Conservation (phyloP, 2,329 filamentous ascomycete genomes). For the Emmonsiellopsis sp. region DNA sequence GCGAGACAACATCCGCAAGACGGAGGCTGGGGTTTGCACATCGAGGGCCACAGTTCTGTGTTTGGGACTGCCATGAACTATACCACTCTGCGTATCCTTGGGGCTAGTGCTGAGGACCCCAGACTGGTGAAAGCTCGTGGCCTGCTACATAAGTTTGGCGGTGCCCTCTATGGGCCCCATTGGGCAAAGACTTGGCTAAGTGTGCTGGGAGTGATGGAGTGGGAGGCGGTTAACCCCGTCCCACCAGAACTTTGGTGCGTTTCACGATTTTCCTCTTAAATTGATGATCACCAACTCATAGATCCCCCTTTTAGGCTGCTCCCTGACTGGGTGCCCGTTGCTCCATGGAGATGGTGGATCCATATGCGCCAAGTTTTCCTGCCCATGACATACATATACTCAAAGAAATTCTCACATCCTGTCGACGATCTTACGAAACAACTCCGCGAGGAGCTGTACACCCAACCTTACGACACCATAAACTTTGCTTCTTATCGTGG, state of each 20-base stretch:
- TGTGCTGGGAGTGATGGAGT: conserved; percentile 70
- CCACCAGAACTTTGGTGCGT: conserved; percentile 78
- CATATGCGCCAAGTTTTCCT: conserved; percentile 96
- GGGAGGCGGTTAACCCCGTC: conserved; percentile 90
- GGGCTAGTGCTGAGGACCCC: conserved; percentile 73
- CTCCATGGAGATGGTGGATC: conserved; percentile 95
- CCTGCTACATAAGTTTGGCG: conserved; percentile 75
- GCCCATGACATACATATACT: conserved; percentile 85
- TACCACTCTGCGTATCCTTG: conserved; percentile 66
- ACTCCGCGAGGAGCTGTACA: conserved; percentile 73
- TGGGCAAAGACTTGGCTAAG: conserved; percentile 98
- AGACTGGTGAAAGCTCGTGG: conserved; percentile 77
- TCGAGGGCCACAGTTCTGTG: conserved; percentile 84
- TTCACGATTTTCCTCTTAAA: neutral
- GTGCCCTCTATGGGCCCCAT: conserved; percentile 74
- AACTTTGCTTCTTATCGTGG: conserved; percentile 72
- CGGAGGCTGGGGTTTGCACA: conserved; percentile 95
- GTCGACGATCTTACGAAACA: conserved; percentile 64
- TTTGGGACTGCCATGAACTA: conserved; percentile 92
- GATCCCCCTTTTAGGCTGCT: conserved; percentile 46
- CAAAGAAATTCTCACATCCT: conserved; percentile 69
- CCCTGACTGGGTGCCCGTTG: conserved; percentile 81
- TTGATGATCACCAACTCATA: neutral
- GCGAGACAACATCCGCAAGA: conserved; percentile 76
- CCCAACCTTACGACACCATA: conserved; percentile 67